phyloP scores from a whole-genome alignment of 2,329 filamentous ascomycete genomes.

The Diaporthe australafricana region DNA sequence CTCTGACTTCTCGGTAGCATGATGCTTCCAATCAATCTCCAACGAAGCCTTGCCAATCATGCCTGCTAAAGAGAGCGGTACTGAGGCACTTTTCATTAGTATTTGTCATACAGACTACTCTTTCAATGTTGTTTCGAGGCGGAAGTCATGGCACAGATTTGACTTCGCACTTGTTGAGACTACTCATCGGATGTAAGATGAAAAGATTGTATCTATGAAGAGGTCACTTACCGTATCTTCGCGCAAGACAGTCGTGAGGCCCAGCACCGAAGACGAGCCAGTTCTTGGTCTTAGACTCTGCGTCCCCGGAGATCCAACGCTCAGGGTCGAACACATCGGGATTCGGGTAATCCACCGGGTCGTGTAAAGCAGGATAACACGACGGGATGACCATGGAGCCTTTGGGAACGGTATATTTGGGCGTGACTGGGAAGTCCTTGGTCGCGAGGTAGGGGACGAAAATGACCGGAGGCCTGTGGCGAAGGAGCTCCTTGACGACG shows the following conservation, averaged over 20 bases:
- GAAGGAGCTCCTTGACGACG: constrained; percentile 65
- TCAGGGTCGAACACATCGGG: constrained; percentile 62
- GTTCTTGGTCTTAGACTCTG: constrained; percentile 62
- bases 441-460: constrained; percentile 64
- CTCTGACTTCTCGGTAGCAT: constrained; percentile 59
- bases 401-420: constrained; percentile 60
- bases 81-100: constrained; percentile 53
- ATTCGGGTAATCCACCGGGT: constrained; percentile 58
- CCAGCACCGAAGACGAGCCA: constrained; percentile 66
- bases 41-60: constrained; percentile 65
- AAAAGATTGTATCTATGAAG: not conserved
- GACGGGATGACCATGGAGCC: constrained; percentile 62
- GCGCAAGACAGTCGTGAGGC: constrained; percentile 51
- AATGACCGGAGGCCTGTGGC: constrained; percentile 64
- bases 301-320: constrained; percentile 63
- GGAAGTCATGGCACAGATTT: not conserved
- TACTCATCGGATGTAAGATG: not conserved
- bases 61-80: constrained; percentile 60
- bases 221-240: not conserved
- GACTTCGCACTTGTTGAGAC: constrained; percentile 37
- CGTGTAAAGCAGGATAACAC: constrained; percentile 63
- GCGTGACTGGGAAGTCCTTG: constrained; percentile 59
- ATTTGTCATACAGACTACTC: not conserved
- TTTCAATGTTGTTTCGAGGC: not conserved
- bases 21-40: constrained; percentile 62